Percentiles rank a stretch among this genome's conserved stretches.
phyloP scores from a whole-genome alignment of 306 rosid genomes.

The Alnus glutinosa region DNA sequence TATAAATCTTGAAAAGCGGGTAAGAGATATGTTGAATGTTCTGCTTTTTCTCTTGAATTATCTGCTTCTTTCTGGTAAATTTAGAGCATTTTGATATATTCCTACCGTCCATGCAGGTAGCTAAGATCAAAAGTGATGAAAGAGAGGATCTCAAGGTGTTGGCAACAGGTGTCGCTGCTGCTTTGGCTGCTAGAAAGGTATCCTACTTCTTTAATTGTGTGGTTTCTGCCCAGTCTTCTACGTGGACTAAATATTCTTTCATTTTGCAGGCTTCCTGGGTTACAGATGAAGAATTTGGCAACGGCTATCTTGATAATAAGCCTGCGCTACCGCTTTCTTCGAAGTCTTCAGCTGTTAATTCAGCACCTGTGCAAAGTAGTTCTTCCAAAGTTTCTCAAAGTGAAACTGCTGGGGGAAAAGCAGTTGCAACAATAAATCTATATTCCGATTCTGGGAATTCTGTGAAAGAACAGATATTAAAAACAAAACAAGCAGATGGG shows the following conservation, averaged over 20 bases:
- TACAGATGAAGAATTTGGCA: conserved; percentile 93
- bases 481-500: conserved; percentile 58
- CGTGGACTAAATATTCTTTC: not conserved
- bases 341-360: conserved; percentile 64
- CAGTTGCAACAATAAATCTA: conserved; percentile 30
- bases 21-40: conserved; percentile 30
- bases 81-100: conserved; percentile 10
- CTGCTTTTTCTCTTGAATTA: not conserved
- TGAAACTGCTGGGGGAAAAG: conserved; percentile 64
- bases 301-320: conserved; percentile 84
- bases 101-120: conserved; percentile 54
- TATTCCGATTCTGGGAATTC: conserved; percentile 54
- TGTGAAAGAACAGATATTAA: conserved; percentile 60
- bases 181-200: conserved; percentile 98
- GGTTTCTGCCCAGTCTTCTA: conserved; percentile 12
- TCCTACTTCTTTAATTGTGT: conserved; percentile 13
- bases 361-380: conserved; percentile 52
- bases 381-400: conserved; percentile 52
- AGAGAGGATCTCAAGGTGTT: conserved; percentile 98
- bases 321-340: conserved; percentile 58
- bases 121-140: conserved; percentile 93
- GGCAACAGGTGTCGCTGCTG: conserved; percentile 96
- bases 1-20: conserved; percentile 94
- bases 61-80: not conserved
- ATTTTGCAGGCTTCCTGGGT: conserved; percentile 89